A percentile compares a stretch with the other conserved stretches of the same genome.
Conservation (phyloP, 2,329 filamentous ascomycete genomes). For the Purpureocillium lavendulum region DNA sequence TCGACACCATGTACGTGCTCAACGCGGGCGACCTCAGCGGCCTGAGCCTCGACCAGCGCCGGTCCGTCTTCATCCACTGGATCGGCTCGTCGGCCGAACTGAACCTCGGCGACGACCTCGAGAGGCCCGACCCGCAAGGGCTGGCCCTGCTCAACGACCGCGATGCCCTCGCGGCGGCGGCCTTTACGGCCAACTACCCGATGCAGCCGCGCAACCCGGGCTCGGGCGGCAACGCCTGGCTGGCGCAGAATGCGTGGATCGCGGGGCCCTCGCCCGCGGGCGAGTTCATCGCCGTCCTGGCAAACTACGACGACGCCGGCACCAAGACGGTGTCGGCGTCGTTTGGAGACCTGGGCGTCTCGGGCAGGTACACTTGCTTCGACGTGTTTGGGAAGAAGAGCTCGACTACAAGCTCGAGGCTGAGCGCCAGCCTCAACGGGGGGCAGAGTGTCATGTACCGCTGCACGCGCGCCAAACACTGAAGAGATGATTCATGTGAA, state of each 20-base stretch:
- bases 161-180: constrained; percentile 8
- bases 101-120: constrained; percentile 10
- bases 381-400: constrained; percentile 9
- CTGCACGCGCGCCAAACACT: too few relatives aligned
- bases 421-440: too few relatives aligned
- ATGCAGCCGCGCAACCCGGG: constrained; percentile 11
- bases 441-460: too few relatives aligned
- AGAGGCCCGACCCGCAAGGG: constrained; percentile 8
- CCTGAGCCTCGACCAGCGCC: constrained; percentile 9
- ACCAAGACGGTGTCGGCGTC: constrained; percentile 9
- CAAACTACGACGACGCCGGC: constrained; percentile 8
- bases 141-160: constrained; percentile 8
- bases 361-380: constrained; percentile 3
- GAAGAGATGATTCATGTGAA: too few relatives aligned
- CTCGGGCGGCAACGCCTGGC: constrained; percentile 8
- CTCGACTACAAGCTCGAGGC: too few relatives aligned
- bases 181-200: constrained; percentile 10
- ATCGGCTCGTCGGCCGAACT: constrained; percentile 11
- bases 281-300: constrained; percentile 9
- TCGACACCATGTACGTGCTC: constrained; percentile 11
- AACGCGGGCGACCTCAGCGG: constrained; percentile 8
- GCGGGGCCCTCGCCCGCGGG: constrained; percentile 7
- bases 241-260: constrained; percentile 13
- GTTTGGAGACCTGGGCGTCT: constrained; percentile 9
- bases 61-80: constrained; percentile 12